Evolutionary conservation across 2,329 filamentous ascomycete species (phyloP).

Genomic region (Dendryphion nanum): DNA sequence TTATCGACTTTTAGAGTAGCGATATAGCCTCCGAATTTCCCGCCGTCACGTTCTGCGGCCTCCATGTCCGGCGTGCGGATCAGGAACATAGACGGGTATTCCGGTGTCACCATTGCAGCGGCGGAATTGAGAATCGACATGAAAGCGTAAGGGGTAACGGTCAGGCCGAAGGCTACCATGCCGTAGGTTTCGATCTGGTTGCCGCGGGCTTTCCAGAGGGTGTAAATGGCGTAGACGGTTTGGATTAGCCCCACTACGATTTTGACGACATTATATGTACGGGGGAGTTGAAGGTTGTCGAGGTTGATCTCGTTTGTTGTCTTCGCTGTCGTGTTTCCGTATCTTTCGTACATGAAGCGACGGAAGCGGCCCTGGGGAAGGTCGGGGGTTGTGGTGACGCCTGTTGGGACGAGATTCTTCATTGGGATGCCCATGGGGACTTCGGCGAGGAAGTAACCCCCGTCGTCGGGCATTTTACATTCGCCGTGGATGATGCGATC

Average conservation of each 20-base stretch:
- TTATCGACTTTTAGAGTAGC: too few species aligned
- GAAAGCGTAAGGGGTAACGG: constrained; percentile 34
- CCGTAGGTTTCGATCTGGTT: constrained; percentile 32
- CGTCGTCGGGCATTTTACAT: too few species aligned
- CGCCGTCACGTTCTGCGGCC: too few species aligned
- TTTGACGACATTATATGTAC: constrained; percentile 25
- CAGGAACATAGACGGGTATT: constrained; percentile 31
- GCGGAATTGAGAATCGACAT: constrained; percentile 40
- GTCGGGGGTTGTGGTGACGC: too few species aligned
- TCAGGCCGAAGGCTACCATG: constrained; percentile 37
- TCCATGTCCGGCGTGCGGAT: too few species aligned
- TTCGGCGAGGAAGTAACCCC: too few species aligned
- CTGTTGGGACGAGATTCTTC: too few species aligned
- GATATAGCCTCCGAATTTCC: too few species aligned
- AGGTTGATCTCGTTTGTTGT: not conserved
- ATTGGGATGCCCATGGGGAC: too few species aligned
- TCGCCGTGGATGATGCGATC: too few species aligned
- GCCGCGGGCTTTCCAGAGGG: constrained; percentile 26
- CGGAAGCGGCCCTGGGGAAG: not conserved
- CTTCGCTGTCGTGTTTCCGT: not conserved
- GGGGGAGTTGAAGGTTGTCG: too few species aligned
- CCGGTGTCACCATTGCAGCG: constrained; percentile 20
- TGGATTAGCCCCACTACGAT: constrained; percentile 27
- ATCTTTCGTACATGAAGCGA: not conserved
- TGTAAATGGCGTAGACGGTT: constrained; percentile 21